Evolutionary conservation across 495 filamentous ascomycete species (phyloP), one percentile per base, ranked within the genome.

Genomic region (Penicillium atrosanguineum): DNA sequence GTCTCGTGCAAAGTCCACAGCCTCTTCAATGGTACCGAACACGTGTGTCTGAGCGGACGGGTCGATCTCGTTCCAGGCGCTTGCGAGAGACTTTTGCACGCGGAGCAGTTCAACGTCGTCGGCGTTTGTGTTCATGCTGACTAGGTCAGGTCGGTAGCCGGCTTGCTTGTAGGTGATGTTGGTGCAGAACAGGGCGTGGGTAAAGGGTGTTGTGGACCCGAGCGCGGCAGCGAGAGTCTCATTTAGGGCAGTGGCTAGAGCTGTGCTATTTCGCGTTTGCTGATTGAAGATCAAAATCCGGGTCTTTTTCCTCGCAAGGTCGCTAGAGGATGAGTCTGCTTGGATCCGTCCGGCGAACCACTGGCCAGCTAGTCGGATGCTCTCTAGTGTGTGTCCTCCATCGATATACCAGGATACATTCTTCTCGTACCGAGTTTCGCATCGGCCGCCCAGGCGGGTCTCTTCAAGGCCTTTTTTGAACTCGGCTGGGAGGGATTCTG

Each of bases 281-380:
- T 98, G 94, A 71, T 98, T 98, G 80, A 97, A 98, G 46, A 98
- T 84, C 48, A 98, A 74, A 46, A 91, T 83, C n/a, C 85, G 78
- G 9, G 64, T 64, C 61, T 59, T 74, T 59, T 69, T 66, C 43
- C 49, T 68, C 37, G 52, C 66, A 50, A 61, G 64, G 66, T 72
- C 77, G 69, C 53, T 64, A 52, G 47, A 73, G 60, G 61, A 95
- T 59, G 46, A 74, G 50, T 70, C 68, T 44, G 65, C 64, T 6
- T 65, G 54, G 38, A 82, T 74, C 39, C 81, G 74, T 6, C 74
- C 77, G 4, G 80, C 80, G 59, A 97, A 97, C 94, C 94, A 98
- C 31, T 78, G 76, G 4, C 83, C 86, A 1, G 89, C 88, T 59
- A 87, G 77, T 52, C 85, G 80, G 44, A 97, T 85, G 63, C 90